phyloP scores from a whole-genome alignment of 208 protist genomes.

The Wallacemonas sp. region DNA sequence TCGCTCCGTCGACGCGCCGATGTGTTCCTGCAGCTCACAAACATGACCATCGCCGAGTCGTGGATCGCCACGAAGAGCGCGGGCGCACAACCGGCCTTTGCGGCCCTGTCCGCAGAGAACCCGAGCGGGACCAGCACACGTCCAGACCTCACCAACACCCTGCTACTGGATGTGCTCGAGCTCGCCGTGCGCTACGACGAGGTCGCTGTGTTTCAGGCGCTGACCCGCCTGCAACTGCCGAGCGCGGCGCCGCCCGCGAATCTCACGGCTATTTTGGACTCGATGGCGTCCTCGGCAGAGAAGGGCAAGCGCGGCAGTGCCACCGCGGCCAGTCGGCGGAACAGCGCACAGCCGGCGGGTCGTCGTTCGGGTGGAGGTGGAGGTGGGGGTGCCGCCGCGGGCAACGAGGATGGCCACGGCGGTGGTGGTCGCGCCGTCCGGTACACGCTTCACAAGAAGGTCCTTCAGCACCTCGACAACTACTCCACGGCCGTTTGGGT shows the following conservation, averaged over 20 bases:
- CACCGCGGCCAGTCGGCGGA: not conserved
- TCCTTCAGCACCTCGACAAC: constrained; percentile 17
- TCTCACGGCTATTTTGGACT: not conserved
- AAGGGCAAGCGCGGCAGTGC: not conserved
- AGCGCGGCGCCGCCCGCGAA: constrained; percentile 11
- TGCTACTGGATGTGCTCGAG: constrained; percentile 70
- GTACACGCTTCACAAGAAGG: constrained; percentile 15
- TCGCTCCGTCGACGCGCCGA: constrained; percentile 38
- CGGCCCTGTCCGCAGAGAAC: not conserved
- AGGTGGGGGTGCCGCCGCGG: not conserved
- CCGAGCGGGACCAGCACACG: not conserved
- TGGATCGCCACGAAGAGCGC: constrained; percentile 22
- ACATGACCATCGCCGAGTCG: constrained; percentile 46
- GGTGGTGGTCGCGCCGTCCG: not conserved
- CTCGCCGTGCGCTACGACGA: constrained; percentile 80
- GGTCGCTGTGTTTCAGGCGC: constrained; percentile 40
- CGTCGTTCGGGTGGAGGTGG: not conserved
- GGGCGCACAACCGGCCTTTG: too few relatives aligned
- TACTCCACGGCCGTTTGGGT: constrained; percentile 16
- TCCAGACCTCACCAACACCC: constrained; percentile 31
- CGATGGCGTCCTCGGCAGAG: constrained; percentile 1
- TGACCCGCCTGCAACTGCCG: constrained; percentile 46
- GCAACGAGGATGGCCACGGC: not conserved
- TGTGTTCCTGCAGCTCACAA: constrained; percentile 56
- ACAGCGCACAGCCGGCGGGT: not conserved